Conservation (phyloP, 768 basidiomycete genomes). For the Lactarius vividus region DNA sequence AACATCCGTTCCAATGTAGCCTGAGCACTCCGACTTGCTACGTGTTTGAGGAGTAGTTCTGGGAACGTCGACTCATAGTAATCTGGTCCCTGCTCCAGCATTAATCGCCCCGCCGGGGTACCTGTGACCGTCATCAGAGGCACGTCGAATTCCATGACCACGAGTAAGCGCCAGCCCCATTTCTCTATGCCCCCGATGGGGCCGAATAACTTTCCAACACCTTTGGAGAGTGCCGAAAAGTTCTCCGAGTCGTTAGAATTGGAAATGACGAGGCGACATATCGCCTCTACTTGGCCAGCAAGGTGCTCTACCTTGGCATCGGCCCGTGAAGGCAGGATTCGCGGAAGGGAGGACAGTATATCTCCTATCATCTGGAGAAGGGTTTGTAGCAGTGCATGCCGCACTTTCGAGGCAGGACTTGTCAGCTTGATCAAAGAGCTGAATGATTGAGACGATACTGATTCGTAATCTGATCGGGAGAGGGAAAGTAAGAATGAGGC, state of each 20-base stretch:
- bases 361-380: slow-evolving; percentile 63
- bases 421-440: slow-evolving; percentile 48
- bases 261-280: slow-evolving; percentile 51
- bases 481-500: slow-evolving; percentile 73
- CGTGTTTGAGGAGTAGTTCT: slow-evolving; percentile 52
- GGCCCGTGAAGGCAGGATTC: slow-evolving; percentile 62
- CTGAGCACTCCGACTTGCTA: slow-evolving; percentile 50
- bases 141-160: slow-evolving; percentile 70
- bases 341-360: slow-evolving; percentile 67
- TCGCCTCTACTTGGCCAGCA: slow-evolving; percentile 64
- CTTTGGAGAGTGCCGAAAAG: slow-evolving; percentile 46
- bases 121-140: slow-evolving; percentile 50
- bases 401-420: slow-evolving; percentile 39
- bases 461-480: slow-evolving; percentile 54
- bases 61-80: slow-evolving; percentile 51
- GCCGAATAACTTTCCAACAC: slow-evolving; percentile 66
- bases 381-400: slow-evolving; percentile 49
- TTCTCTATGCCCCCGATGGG: slow-evolving; percentile 82
- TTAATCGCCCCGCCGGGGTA: slow-evolving; percentile 49
- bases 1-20: slow-evolving; percentile 69
- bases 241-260: slow-evolving; percentile 22
- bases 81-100: slow-evolving; percentile 51
- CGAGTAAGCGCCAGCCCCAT: slow-evolving; percentile 88
- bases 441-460: slow-evolving; percentile 51
- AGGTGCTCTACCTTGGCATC: slow-evolving; percentile 73